Conservation (phyloP, 164 flowering plant genomes). For the Vitis riparia region DNA sequence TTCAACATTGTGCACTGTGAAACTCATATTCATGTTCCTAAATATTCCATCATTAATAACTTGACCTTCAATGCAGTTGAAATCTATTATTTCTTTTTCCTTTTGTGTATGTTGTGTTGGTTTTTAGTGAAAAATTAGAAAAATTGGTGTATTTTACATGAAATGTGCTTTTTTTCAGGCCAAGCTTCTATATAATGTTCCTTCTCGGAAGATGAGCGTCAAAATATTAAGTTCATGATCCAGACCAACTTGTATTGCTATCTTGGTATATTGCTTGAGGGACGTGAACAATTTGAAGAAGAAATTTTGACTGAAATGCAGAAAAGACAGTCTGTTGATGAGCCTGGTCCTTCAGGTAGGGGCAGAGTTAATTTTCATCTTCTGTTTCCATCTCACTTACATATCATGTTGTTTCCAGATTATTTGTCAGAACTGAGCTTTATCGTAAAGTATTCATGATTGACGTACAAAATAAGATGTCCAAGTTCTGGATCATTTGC, state of each 20-base stretch:
- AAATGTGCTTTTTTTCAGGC: slow-evolving; percentile 34
- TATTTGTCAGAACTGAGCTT: too few relatives aligned
- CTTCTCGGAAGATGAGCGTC: slow-evolving; percentile 45
- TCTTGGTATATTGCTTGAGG: slow-evolving; percentile 49
- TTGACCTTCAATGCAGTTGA: too few relatives aligned
- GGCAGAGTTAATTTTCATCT: not conserved
- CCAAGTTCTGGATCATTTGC: too few relatives aligned
- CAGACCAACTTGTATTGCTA: slow-evolving; percentile 49
- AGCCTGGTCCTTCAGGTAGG: slow-evolving; percentile 28
- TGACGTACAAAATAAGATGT: too few relatives aligned
- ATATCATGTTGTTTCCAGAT: too few relatives aligned
- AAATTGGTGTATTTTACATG: too few relatives aligned
- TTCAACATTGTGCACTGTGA: too few relatives aligned
- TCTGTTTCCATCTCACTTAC: not conserved
- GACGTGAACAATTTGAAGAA: slow-evolving; percentile 54
- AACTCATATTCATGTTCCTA: too few relatives aligned
- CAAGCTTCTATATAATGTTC: slow-evolving; percentile 41
- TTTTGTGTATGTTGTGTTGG: not conserved
- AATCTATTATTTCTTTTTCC: too few relatives aligned
- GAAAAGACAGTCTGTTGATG: slow-evolving; percentile 7
- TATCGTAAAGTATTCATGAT: too few relatives aligned
- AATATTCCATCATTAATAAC: too few relatives aligned
- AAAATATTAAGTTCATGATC: slow-evolving; percentile 45
- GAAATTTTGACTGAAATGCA: slow-evolving; percentile 25
- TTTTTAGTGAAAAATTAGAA: not conserved